phyloP scores from a whole-genome alignment of 768 basidiomycete genomes.

The Pleurotus giganteus region DNA sequence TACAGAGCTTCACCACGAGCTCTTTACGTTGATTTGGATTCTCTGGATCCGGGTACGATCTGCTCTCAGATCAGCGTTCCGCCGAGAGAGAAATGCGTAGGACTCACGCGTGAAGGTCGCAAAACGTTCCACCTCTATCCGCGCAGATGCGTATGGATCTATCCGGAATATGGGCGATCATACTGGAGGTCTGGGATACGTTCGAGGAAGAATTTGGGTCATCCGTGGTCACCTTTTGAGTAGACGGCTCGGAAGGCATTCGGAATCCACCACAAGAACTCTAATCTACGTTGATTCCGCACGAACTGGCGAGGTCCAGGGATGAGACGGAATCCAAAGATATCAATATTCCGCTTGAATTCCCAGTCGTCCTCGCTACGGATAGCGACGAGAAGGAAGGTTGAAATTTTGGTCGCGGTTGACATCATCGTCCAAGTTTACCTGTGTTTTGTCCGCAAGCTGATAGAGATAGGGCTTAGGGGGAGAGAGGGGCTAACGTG shows the following conservation, averaged over 20 bases:
- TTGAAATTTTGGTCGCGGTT: not conserved
- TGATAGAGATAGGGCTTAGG: too few species aligned
- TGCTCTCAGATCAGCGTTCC: constrained; percentile 20
- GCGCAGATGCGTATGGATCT: constrained; percentile 83
- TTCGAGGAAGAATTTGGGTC: not conserved
- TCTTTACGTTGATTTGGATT: constrained; percentile 63
- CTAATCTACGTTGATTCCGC: not conserved
- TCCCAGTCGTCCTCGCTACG: not conserved
- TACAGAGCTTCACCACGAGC: constrained; percentile 86
- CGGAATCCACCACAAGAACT: too few species aligned
- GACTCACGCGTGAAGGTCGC: constrained; percentile 80
- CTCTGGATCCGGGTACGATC: constrained; percentile 75
- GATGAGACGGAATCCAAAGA: not conserved
- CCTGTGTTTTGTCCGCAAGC: too few species aligned
- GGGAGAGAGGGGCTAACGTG: too few species aligned
- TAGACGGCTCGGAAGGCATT: not conserved
- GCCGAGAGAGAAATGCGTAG: not conserved
- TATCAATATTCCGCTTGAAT: not conserved
- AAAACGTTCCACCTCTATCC: constrained; percentile 91
- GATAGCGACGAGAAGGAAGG: not conserved
- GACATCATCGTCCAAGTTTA: not conserved
- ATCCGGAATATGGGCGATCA: constrained; percentile 54
- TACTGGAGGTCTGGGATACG: not conserved
- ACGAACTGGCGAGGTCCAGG: not conserved
- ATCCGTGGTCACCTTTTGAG: not conserved